Base-by-base conservation (phyloP, 768 basidiomycete genomes). In the Amanita exitialis region DNA sequence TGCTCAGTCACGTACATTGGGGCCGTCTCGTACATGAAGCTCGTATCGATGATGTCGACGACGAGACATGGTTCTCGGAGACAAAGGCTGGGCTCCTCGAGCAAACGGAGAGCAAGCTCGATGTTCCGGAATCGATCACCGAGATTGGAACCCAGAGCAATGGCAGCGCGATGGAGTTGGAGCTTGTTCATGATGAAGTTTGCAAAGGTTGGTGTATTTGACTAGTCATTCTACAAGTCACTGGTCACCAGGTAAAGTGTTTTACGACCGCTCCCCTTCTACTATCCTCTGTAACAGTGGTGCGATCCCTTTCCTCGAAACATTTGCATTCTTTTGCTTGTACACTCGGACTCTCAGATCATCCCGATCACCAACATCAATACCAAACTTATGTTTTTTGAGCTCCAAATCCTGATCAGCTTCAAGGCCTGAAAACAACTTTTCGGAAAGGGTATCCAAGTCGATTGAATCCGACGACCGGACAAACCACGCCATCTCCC, bases 1-100 rank as follows among this genome's bases (percentile, higher is more conserved):
- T 99, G 96, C 52, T 96, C 85, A 9, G 79, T 79, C 38, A 95
- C 86, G 62, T 99, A 98, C 96, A 99, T 98, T 0, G 96, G 90
- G 9, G 83, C 74, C 16, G 87, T 93, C 66, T 97, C 87, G 62
- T 97, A 98, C 69, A 97, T 62, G 66, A 92, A 89, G 61, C 90
- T 92, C 1, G 90, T 93, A 58, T 89, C 75, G 18, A 82, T 64
- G 25, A 95, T 71, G 13, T 59, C 60, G 2, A 74, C 63, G 23
- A 57, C 57, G 0, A 63, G 64, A 28, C 64, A 54, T 37, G 36
- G 9, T 30, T 30, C 30, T 30, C 30, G 9, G 30, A 28, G 25
- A 25, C 4, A 5, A 6, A 25, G 57, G 23, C 56, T 55, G 0
- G 77, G 78, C 10, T 64, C 59, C 59, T 90, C 86, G 4, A 97